These are phyloP conservation scores for Russula dissimulans DNA, from an alignment of 768 basidiomycete species.

Conservation along the genomic window DNA sequence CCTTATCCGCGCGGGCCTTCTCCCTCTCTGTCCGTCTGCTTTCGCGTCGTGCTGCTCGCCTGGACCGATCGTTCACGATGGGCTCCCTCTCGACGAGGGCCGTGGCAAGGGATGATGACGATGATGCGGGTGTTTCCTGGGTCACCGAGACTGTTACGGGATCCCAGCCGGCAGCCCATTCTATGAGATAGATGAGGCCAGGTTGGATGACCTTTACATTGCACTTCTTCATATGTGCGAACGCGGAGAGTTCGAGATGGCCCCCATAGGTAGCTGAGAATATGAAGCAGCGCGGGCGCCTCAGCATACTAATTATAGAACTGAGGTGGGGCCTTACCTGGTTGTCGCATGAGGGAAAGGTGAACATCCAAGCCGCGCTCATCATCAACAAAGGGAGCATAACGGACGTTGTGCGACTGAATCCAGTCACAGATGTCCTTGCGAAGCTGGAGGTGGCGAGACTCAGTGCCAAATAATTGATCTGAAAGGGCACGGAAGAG, in stretches of 20 bases:
- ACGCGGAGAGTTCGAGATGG: constrained; percentile 88
- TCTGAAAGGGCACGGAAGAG: constrained; percentile 87
- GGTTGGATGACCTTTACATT: constrained; percentile 92
- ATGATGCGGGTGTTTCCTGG: constrained; percentile 20
- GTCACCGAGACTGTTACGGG: constrained; percentile 8
- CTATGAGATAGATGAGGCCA: constrained; percentile 82
- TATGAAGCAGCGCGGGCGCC: constrained; percentile 6
- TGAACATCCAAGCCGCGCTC: constrained; percentile 70
- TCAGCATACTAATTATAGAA: constrained; percentile 13
- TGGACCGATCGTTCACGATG: constrained; percentile 34
- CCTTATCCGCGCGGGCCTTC: constrained; percentile 16
- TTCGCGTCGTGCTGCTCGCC: constrained; percentile 35
- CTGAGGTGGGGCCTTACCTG: constrained; percentile 38
- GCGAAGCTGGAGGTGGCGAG: constrained; percentile 58
- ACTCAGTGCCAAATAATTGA: constrained; percentile 72
- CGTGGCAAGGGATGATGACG: constrained; percentile 22
- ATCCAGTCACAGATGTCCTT: constrained; percentile 80
- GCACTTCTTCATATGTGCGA: constrained; percentile 67
- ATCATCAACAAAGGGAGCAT: constrained; percentile 82
- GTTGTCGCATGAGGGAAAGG: constrained; percentile 68
- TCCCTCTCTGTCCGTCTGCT: constrained; percentile 27
- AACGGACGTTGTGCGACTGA: constrained; percentile 53
- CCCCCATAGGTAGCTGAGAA: constrained; percentile 77
- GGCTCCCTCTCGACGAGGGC: constrained; percentile 22
- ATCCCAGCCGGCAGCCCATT: constrained; percentile 60